A percentile compares a stretch with the other conserved stretches of the same genome.
phyloP scores from a whole-genome alignment of 768 basidiomycete genomes.

The Filobasidium floriforme region DNA sequence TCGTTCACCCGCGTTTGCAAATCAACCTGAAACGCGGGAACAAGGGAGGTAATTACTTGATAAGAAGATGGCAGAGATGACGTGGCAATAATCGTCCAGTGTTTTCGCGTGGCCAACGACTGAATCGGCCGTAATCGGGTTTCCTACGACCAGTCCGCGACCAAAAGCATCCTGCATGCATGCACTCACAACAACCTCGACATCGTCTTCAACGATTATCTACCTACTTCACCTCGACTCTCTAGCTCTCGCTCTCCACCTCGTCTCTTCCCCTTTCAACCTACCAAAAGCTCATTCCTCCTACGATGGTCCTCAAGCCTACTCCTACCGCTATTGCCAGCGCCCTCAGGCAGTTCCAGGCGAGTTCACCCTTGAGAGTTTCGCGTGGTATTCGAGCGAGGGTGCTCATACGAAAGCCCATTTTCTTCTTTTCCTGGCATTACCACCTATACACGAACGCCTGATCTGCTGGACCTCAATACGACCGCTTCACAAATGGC shows the following conservation, averaged over 20 bases:
- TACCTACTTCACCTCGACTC: neutral
- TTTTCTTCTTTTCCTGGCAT: neutral
- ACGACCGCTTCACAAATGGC: too few relatives aligned
- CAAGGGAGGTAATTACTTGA: too few relatives aligned
- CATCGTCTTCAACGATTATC: too few relatives aligned
- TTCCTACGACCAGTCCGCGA: too few relatives aligned
- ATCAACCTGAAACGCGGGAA: too few relatives aligned
- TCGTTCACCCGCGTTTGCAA: too few relatives aligned
- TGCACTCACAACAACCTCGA: too few relatives aligned
- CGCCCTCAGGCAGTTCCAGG: conserved; percentile 25
- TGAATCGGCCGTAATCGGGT: too few relatives aligned
- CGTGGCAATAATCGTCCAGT: too few relatives aligned
- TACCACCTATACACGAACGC: neutral
- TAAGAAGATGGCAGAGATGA: too few relatives aligned
- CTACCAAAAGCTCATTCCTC: neutral
- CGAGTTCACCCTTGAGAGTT: neutral
- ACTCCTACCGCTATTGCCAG: conserved; percentile 24
- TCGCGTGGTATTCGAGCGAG: neutral
- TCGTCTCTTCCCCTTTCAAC: neutral
- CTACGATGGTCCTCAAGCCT: conserved; percentile 21
- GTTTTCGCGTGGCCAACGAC: too few relatives aligned
- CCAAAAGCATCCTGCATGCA: too few relatives aligned
- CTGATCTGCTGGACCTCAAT: neutral
- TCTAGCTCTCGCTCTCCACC: neutral
- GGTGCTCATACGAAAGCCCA: neutral